phyloP scores from a whole-genome alignment of 768 basidiomycete species.

The Scleroderma bovista region DNA sequence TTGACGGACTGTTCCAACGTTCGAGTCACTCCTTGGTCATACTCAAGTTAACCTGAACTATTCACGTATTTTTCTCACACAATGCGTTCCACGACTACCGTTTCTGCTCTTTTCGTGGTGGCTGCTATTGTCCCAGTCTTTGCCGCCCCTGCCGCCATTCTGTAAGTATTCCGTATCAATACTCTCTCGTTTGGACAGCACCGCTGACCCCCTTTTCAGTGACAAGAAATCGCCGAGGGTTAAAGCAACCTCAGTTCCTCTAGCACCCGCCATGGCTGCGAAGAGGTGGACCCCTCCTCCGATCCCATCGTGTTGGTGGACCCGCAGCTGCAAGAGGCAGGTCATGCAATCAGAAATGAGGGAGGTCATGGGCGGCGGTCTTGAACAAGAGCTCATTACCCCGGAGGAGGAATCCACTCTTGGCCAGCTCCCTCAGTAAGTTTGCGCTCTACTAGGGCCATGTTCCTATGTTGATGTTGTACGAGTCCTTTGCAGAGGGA shows the following conservation, averaged over 20 bases:
- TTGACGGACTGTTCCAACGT: conserved; percentile 10
- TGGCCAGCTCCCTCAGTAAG: conserved; percentile 1
- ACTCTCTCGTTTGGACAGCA: background rate
- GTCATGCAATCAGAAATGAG: conserved; percentile 1
- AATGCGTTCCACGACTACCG: conserved; percentile 6
- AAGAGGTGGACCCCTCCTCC: conserved; percentile 5
- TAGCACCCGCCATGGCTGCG: too few species aligned
- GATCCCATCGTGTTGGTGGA: conserved; percentile 7
- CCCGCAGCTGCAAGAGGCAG: conserved; percentile 5
- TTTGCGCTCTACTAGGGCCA: background rate
- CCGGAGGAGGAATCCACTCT: conserved; percentile 1
- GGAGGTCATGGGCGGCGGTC: conserved; percentile 1
- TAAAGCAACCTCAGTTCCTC: too few species aligned
- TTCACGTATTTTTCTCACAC: conserved; percentile 2
- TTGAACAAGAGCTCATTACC: conserved; percentile 5
- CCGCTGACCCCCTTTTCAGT: too few species aligned
- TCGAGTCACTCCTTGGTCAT: conserved; percentile 1
- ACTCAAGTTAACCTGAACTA: background rate
- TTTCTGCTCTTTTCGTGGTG: conserved; percentile 6
- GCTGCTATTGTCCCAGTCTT: conserved; percentile 4
- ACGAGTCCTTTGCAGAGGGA: background rate
- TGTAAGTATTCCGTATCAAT: background rate
- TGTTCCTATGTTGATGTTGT: background rate
- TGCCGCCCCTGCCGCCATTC: conserved; percentile 4
- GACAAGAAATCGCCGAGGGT: too few species aligned